Evolutionary conservation across 345 rosid species (phyloP), one percentile per base, ranked within the genome.

Genomic region (Eucalyptus guilfoylei): DNA sequence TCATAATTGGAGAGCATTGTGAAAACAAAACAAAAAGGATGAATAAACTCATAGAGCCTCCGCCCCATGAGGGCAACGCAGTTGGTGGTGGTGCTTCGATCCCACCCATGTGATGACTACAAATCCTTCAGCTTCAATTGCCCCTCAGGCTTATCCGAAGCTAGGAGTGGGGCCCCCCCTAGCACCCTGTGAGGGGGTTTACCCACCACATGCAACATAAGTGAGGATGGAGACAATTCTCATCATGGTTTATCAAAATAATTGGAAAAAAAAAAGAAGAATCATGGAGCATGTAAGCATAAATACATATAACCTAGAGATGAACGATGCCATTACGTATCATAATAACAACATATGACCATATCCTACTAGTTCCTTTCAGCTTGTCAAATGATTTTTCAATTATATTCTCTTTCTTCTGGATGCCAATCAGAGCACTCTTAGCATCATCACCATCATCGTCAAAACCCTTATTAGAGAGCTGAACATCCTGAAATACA

Each of bases 301-400:
- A n/a, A n/a, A n/a, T n/a, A n/a, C n/a, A n/a, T n/a, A 69, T 40
- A n/a, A 64, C 40, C 76, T 64, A 64, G 40, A 64, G 76, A 86
- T 6, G 49, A 86, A 86, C 37, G 12, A 42, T 54, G 60, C 44
- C 67, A 21, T 42, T 50, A 86, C 1, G 3, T 54, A 54, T 86
- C 32, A 30, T 60, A 21, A 86, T 86, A 86, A 76, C 4, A 52
- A 86, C 13, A 32, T 30, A 88, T 86, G 89, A 86, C 52, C 16
- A 76, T 96, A 98, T 99, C 95, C 93, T 96, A 93, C 95, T 92
- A 28, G 98, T 93, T 92, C 93, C 95, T 92, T 96, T 98, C 85
- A 97, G 94, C 91, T 98, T 96, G 92, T 90, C 97, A 85, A 98
- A 49, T 54, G 98, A 97, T 90, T 95, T 98, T 89, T 91, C 95